Conservation (phyloP, 2,329 filamentous ascomycete species). For the Colletotrichum scovillei region DNA sequence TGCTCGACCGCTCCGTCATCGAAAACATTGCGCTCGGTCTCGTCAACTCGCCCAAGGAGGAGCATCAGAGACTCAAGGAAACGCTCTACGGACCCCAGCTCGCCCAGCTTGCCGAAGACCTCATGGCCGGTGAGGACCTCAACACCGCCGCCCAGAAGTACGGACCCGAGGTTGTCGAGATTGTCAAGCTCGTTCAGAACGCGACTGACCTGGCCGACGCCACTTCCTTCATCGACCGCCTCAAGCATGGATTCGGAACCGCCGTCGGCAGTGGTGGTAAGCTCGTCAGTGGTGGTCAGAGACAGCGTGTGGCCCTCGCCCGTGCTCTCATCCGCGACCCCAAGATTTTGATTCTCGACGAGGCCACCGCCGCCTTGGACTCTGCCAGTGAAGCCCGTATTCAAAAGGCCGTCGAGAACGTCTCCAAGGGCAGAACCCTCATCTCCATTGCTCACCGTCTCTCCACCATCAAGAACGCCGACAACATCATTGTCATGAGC, state of each 20-base stretch:
- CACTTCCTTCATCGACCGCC: conserved; percentile 62
- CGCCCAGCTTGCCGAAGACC: conserved; percentile 60
- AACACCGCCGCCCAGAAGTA: conserved; percentile 54
- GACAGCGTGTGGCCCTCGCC: conserved; percentile 72
- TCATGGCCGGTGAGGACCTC: conserved; percentile 63
- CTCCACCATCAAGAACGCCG: conserved; percentile 69
- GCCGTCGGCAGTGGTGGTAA: conserved; percentile 64
- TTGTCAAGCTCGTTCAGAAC: conserved; percentile 61
- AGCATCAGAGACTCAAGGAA: conserved; percentile 53
- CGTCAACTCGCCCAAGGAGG: conserved; percentile 53
- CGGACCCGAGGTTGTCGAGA: conserved; percentile 57
- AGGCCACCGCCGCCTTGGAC: conserved; percentile 70
- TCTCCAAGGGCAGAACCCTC: conserved; percentile 64
- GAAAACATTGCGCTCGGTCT: conserved; percentile 64
- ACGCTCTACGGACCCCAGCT: conserved; percentile 62
- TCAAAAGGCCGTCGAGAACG: conserved; percentile 57
- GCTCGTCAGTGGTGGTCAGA: conserved; percentile 69
- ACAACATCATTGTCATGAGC: conserved; percentile 74
- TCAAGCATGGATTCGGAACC: conserved; percentile 66
- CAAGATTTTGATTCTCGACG: conserved; percentile 73
- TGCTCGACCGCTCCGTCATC: conserved; percentile 58
- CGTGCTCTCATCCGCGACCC: conserved; percentile 70
- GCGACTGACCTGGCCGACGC: conserved; percentile 71
- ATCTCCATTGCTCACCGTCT: conserved; percentile 74
- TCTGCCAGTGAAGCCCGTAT: conserved; percentile 57